Evolutionary conservation across 1,139 yeast species (phyloP).

Genomic region (Taiozyma sp.): DNA sequence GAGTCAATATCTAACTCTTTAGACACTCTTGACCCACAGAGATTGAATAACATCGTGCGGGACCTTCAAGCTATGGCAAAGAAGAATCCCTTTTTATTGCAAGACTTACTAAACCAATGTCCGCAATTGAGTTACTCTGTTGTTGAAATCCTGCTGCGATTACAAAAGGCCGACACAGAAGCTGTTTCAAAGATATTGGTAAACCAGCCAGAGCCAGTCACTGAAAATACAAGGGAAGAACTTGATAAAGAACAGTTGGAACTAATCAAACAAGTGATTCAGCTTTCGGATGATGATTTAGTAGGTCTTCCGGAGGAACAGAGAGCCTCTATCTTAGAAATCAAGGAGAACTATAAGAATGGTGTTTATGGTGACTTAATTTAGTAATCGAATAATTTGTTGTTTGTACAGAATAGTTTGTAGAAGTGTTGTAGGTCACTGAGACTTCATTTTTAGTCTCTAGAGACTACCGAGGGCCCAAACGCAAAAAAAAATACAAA

Average conservation of each 20-base stretch:
- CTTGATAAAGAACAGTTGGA: conserved; percentile 45
- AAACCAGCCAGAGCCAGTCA: conserved; percentile 9
- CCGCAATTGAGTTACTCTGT: conserved; percentile 82
- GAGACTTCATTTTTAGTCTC: too few relatives aligned
- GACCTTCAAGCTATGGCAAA: conserved; percentile 64
- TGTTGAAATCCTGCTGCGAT: conserved; percentile 68
- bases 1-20: conserved; percentile 60
- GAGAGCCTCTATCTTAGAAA: conserved; percentile 32
- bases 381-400: neutral
- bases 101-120: conserved; percentile 57
- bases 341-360: conserved; percentile 38
- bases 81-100: conserved; percentile 60
- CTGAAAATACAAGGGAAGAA: conserved; percentile 28
- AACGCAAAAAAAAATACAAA: neutral
- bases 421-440: too few relatives aligned
- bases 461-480: too few relatives aligned
- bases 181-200: conserved; percentile 27
- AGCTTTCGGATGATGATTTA: conserved; percentile 62
- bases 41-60: conserved; percentile 49
- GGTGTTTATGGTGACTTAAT: conserved; percentile 40
- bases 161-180: conserved; percentile 28
- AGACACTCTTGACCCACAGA: conserved; percentile 51
- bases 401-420: neutral
- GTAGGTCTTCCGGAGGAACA: conserved; percentile 58
- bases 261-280: conserved; percentile 51